These are phyloP conservation scores for Xanthoparmelia taractica DNA, from an alignment of 495 filamentous ascomycete species.

Conservation along the genomic window DNA sequence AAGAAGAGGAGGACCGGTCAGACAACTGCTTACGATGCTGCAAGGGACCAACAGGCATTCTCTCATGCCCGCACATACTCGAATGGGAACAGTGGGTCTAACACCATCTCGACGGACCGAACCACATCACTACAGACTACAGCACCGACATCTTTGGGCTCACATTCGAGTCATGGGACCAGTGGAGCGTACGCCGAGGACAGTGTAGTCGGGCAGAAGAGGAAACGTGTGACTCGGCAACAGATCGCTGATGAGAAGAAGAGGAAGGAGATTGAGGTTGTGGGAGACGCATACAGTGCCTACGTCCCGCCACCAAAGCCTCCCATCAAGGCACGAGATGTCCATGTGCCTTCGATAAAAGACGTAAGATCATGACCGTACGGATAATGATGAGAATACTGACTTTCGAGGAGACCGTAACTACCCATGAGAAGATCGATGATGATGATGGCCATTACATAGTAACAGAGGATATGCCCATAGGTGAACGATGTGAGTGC, in stretches of 20 bases:
- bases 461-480: slow-evolving; percentile 68
- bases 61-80: slow-evolving; percentile 66
- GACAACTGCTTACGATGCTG: slow-evolving; percentile 56
- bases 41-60: slow-evolving; percentile 54
- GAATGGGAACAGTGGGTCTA: slow-evolving; percentile 55
- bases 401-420: slow-evolving; percentile 33
- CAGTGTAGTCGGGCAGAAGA: slow-evolving; percentile 64
- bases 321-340: slow-evolving; percentile 84
- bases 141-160: slow-evolving; percentile 82
- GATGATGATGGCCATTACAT: slow-evolving; percentile 97
- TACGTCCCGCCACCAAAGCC: slow-evolving; percentile 84
- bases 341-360: slow-evolving; percentile 68
- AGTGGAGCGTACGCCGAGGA: slow-evolving; percentile 47
- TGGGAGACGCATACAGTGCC: slow-evolving; percentile 61
- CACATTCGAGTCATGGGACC: slow-evolving; percentile 58
- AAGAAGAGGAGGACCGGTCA: slow-evolving; percentile 59
- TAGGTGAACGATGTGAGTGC: slow-evolving; percentile 81
- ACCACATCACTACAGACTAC: slow-evolving; percentile 84
- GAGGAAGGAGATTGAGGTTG: slow-evolving; percentile 57
- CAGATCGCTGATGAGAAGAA: slow-evolving; percentile 76
- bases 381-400: slow-evolving; percentile 11
- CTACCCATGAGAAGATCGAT: slow-evolving; percentile 60
- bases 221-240: slow-evolving; percentile 71
- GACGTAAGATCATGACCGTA: slow-evolving; percentile 59
- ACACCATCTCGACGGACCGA: slow-evolving; percentile 73